These are phyloP conservation scores for Fusarium sp. DNA, from an alignment of 2,329 filamentous ascomycete genomes.

Conservation along the genomic window DNA sequence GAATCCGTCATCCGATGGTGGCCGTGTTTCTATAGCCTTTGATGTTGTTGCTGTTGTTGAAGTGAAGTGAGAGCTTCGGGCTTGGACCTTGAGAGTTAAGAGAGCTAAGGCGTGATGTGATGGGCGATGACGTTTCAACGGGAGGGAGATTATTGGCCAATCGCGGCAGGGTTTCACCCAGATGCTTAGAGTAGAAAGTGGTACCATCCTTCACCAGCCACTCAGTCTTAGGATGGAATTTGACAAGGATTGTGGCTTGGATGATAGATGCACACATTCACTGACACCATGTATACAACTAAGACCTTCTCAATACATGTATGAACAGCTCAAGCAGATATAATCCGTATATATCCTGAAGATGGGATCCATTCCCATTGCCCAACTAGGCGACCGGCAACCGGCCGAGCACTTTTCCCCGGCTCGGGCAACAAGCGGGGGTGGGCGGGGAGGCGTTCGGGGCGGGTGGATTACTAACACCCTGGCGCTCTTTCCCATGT, in stretches of 20 bases:
- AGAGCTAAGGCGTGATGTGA: constrained; percentile 39
- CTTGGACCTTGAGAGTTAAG: constrained; percentile 2
- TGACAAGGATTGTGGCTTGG: background rate
- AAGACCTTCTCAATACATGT: too few relatives aligned
- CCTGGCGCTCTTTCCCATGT: background rate
- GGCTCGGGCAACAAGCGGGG: constrained; percentile 30
- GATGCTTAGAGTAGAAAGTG: background rate
- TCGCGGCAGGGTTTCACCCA: constrained; percentile 6
- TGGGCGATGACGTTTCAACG: constrained; percentile 40
- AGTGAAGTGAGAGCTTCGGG: constrained; percentile 12
- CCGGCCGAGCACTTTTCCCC: constrained; percentile 10
- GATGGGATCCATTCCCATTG: background rate
- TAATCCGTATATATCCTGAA: too few relatives aligned
- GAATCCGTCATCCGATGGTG: constrained; percentile 12
- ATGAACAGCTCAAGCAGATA: too few relatives aligned
- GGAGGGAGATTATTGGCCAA: constrained; percentile 29
- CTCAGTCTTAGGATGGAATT: background rate
- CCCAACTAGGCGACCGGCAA: background rate
- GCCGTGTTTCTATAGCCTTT: background rate
- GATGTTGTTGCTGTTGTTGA: constrained; percentile 14
- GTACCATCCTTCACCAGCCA: constrained; percentile 12
- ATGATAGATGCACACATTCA: background rate
- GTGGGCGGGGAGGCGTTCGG: constrained; percentile 8
- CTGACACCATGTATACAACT: too few relatives aligned
- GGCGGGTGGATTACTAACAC: constrained; percentile 9